Evolutionary conservation across 257 asterid species (phyloP).

Genomic region (Osmanthus fragrans): DNA sequence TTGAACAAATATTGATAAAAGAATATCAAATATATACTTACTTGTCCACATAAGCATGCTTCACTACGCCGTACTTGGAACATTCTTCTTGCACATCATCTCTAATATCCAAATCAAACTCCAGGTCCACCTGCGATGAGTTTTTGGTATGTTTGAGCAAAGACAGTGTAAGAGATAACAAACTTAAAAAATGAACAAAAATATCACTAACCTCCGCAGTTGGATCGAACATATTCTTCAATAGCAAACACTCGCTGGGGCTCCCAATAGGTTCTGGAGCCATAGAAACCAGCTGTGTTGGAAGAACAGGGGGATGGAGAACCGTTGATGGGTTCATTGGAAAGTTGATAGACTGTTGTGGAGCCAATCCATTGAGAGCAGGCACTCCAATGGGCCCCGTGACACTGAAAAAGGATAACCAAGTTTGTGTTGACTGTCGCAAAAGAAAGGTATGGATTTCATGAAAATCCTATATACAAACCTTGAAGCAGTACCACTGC

Average conservation of each 20-base stretch:
- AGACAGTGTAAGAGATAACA: background rate
- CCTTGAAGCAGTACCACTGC: conserved; percentile 91
- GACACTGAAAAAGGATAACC: conserved; percentile 44
- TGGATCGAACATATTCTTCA: conserved; percentile 99
- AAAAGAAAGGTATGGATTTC: conserved; percentile 15
- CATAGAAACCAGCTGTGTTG: conserved; percentile 58
- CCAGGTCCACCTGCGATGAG: conserved; percentile 67
- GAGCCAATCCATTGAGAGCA: conserved; percentile 63
- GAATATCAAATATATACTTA: conserved; percentile 31
- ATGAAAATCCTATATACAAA: conserved; percentile 22
- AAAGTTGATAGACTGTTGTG: conserved; percentile 62
- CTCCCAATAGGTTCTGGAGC: conserved; percentile 87
- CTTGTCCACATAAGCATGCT: conserved; percentile 92
- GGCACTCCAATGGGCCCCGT: conserved; percentile 72
- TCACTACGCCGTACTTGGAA: conserved; percentile 85
- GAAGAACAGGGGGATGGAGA: conserved; percentile 48
- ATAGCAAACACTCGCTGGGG: conserved; percentile 90
- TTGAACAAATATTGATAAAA: no score
- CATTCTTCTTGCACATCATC: conserved; percentile 96
- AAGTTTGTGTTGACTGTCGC: conserved; percentile 12
- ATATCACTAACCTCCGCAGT: conserved; percentile 69
- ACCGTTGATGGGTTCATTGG: conserved; percentile 63
- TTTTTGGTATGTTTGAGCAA: background rate
- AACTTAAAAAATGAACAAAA: background rate
- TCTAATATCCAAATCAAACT: conserved; percentile 85